Conservation (phyloP, 345 rosid genomes). For the Raphanus sativus region DNA sequence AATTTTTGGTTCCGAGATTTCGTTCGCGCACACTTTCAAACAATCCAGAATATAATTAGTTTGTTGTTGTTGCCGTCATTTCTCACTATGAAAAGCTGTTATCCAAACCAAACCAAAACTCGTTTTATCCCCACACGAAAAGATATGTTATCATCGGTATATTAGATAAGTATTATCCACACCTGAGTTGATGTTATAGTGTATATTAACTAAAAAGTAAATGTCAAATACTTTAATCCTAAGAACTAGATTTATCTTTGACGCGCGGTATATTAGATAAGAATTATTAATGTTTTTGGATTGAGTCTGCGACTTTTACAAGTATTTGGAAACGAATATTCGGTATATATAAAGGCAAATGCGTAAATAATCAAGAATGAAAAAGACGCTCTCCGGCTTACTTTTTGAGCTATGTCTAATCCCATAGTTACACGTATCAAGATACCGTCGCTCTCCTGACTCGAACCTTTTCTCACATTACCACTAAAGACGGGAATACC, state of each 20-base stretch:
- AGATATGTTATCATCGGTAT: not conserved
- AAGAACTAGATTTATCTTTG: no score
- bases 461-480: not conserved
- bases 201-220: not conserved
- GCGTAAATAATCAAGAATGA: not conserved
- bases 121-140: not conserved
- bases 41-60: not conserved
- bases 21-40: not conserved
- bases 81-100: not conserved
- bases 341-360: conserved; percentile 8
- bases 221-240: not conserved
- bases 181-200: not conserved
- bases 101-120: not conserved
- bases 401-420: not conserved
- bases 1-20: not conserved
- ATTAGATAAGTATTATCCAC: not conserved
- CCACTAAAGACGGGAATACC: conserved; percentile 17
- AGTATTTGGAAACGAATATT: conserved; percentile 16
- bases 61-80: not conserved
- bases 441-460: not conserved
- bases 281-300: not conserved
- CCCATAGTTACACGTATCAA: not conserved
- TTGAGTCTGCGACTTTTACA: not conserved
- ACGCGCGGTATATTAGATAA: no score
- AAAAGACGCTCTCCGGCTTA: not conserved